Evolutionary conservation across 306 rosid species (phyloP).

Genomic region (Cicer pinnatifidum): DNA sequence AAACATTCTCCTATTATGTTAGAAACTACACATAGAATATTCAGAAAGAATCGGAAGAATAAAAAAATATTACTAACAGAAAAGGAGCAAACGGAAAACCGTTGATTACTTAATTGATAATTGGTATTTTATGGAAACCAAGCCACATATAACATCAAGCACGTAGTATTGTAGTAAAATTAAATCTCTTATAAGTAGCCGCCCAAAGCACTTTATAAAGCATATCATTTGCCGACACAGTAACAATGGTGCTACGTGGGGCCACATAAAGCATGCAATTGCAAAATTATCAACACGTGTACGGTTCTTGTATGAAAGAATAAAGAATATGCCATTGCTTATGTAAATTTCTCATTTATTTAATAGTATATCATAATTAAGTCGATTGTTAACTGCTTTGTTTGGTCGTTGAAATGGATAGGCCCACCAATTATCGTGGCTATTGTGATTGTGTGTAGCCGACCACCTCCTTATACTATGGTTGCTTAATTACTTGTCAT

Average conservation of each 20-base stretch:
- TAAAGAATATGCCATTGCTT: not conserved
- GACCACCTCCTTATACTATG: conserved; percentile 2
- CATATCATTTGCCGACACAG: conserved; percentile 41
- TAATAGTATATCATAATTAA: not conserved
- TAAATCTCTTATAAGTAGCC: conserved; percentile 30
- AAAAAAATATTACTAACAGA: not conserved
- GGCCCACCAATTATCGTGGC: conserved; percentile 3
- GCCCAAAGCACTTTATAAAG: conserved; percentile 51
- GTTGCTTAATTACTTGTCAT: conserved; percentile 7
- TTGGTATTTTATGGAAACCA: conserved; percentile 3
- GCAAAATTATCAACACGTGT: conserved; percentile 41
- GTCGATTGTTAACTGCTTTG: conserved; percentile 1
- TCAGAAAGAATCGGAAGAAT: not conserved
- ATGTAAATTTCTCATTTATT: not conserved
- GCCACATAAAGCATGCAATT: conserved; percentile 16
- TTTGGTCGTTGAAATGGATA: conserved; percentile 42
- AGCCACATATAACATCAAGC: conserved; percentile 33
- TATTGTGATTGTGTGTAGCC: conserved; percentile 37
- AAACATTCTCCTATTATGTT: not conserved
- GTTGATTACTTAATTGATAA: conserved; percentile 16
- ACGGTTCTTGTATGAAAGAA: not conserved
- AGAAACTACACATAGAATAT: not conserved
- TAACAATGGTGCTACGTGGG: conserved; percentile 20
- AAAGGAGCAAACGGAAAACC: not conserved
- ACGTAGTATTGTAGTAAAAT: not conserved